Base-by-base conservation (phyloP, 805 yeast genomes). In the Zygosaccharomyces bailii region DNA sequence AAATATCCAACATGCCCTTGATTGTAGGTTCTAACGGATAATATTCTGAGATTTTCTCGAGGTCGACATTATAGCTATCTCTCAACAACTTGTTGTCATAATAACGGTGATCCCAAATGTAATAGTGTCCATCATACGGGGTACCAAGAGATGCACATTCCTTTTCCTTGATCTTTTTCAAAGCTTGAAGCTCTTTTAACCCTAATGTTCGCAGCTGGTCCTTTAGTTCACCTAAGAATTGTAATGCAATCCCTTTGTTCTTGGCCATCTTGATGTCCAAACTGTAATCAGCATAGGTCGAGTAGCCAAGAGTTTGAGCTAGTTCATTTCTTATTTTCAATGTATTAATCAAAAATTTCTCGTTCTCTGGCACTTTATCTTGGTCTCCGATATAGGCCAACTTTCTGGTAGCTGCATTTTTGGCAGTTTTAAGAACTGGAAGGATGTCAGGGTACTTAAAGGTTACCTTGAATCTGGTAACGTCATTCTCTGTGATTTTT, bases 261-360 rank as follows among this genome's bases (percentile, higher is more conserved):
- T 86, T 84, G 33, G 95, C 95, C 90, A 87, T 83, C 61, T 88
- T 76, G 43, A 80, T 83, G 50, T 86, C 91, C 51, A 87, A 71
- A 25, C 80, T 76, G 58, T 75, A 86, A 43, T 81, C 84, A 1
- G 93, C 80, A 63, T 76, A 87, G 44, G 77, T 78, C 6, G 73
- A 63, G 64, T 83, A 87, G 16, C 89, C 93, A 56, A 86, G 69
- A 5, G 76, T 46, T 34, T 73, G 58, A 1, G 95, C 88, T 44
- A 82, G 65, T 54, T 82, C 67, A 25, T 75, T 76, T 58, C 96
- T 76, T 42, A 81, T 55, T 51, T 72, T 67, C 41, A 87, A 75
- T 5, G 90, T 80, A 45, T 81, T 73, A 14, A 68, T 61, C 41
- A 87, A 71, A 32, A 86, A 63, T 0, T 70, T 75, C 20, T 79